Conservation (phyloP, 352 stramenopile genomes). For the Phytopythium cucurbitacearum region DNA sequence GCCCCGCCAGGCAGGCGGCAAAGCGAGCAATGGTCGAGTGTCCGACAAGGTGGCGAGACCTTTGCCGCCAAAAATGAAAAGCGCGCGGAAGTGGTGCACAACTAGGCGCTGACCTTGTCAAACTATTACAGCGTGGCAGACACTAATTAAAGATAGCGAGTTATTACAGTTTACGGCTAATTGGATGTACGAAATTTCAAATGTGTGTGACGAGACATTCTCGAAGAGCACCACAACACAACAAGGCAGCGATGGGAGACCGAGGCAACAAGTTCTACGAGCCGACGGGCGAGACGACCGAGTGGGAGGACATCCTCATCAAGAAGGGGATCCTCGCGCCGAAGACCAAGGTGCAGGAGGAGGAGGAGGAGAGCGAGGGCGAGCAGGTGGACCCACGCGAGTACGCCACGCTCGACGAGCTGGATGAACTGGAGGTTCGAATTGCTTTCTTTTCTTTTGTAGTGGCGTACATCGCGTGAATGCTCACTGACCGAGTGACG, state of each 20-base stretch:
- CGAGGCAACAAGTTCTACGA: slow-evolving; percentile 82
- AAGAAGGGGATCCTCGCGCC: slow-evolving; percentile 87
- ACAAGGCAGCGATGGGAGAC: slow-evolving; percentile 43
- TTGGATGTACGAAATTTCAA: too few species aligned
- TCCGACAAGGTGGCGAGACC: too few species aligned
- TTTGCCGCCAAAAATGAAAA: slow-evolving; percentile 4
- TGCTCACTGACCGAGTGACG: neutral
- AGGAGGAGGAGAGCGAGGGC: slow-evolving; percentile 67
- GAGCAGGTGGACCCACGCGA: slow-evolving; percentile 71
- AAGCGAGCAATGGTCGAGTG: neutral
- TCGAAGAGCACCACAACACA: neutral
- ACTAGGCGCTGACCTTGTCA: too few species aligned
- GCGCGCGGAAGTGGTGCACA: too few species aligned
- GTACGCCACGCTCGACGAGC: slow-evolving; percentile 77
- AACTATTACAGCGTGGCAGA: too few species aligned
- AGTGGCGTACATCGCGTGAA: neutral
- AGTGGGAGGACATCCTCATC: slow-evolving; percentile 89
- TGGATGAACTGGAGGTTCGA: slow-evolving; percentile 78
- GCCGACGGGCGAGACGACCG: slow-evolving; percentile 85
- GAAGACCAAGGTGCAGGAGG: slow-evolving; percentile 84
- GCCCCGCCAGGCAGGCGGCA: neutral
- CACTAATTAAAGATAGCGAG: too few species aligned
- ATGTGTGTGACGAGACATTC: too few species aligned
- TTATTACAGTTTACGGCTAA: too few species aligned
- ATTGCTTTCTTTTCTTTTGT: neutral